Evolutionary conservation across 2,329 filamentous ascomycete genomes (phyloP), one percentile per base, ranked within the genome.

Genomic region (Trichoderma oligosporum): DNA sequence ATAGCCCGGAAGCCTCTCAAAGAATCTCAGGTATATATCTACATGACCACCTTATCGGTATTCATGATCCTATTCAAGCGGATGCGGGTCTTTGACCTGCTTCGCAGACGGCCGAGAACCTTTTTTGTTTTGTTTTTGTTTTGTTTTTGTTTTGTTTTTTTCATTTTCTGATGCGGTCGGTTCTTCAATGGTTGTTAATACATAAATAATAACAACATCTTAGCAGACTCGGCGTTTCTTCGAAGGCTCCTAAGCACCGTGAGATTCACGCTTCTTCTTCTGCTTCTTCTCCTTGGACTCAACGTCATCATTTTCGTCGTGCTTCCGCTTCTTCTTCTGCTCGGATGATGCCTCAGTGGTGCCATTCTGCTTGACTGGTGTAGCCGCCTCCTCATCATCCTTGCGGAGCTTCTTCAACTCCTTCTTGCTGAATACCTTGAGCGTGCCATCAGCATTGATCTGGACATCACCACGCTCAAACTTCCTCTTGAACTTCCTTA

Each of bases 401-500:
- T 87, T 88, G 74, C 82, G 84, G 58, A 81, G 75, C 78, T 88
- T 88, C 80, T 89, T 89, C 66, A 87, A 72, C 45, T 89, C 85
- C 76, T 89, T 90, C 80, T 90, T 90, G 77, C 84, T 88, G 65
- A 85, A 73, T 4, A 88, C 78, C 64, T 82, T 78, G 38, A 87
- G 84, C 51, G 80, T 85, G 57, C 87, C 87, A 60, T 88, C 82
- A 11, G 76, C 74, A 64, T 79, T 80, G 62, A 91, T 75, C 68
- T 83, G 78, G 62, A 91, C 87, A 67, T 91, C 86, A 35, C 88
- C 88, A 61, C 86, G 82, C 74, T 89, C 87, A 63, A 84, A 84
- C 79, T 91, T 91, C 71, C 86, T 81, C 78, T 88, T 85, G 76
- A 91, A 91, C 75, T 89, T 87, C 76, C 83, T 84, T 54, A 88